Evolutionary conservation across 2,329 filamentous ascomycete species (phyloP).

Genomic region (Nothopassalora personata): DNA sequence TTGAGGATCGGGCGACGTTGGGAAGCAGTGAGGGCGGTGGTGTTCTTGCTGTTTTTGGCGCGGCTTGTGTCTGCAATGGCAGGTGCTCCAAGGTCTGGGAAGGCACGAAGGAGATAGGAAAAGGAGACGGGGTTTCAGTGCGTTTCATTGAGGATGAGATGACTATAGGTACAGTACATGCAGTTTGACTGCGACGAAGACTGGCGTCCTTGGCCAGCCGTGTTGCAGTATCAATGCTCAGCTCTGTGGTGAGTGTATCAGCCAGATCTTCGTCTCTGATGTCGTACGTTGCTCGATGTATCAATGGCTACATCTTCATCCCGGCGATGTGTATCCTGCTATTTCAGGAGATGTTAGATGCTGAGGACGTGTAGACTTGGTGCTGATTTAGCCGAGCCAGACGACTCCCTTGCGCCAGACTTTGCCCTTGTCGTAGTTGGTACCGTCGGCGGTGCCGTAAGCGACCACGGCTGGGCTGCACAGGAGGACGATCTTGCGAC

Average conservation of each 20-base stretch:
- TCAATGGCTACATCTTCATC: not conserved
- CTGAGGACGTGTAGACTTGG: too few species aligned
- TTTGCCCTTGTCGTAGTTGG: not conserved
- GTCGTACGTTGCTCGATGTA: not conserved
- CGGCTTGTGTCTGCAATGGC: not conserved
- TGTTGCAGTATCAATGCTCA: not conserved
- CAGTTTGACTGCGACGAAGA: not conserved
- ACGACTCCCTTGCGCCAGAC: constrained; percentile 9
- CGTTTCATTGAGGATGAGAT: not conserved
- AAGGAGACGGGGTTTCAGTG: not conserved
- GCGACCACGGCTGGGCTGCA: constrained; percentile 5
- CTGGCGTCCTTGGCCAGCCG: not conserved
- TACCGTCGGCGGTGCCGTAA: constrained; percentile 6
- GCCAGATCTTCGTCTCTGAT: not conserved
- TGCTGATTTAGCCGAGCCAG: not conserved
- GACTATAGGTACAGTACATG: not conserved
- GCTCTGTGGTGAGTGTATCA: not conserved
- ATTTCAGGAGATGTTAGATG: too few species aligned
- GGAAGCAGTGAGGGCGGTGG: not conserved
- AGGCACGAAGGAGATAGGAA: not conserved
- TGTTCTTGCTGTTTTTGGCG: not conserved
- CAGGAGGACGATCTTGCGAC: constrained; percentile 1
- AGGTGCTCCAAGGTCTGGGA: not conserved
- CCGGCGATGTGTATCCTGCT: too few species aligned
- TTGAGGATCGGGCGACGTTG: not conserved